Percentiles rank a stretch among this genome's conserved stretches.
These are phyloP conservation scores for Entomortierella parvispora DNA, from an alignment of 192 early-diverging fungal species.

Conservation along the genomic window DNA sequence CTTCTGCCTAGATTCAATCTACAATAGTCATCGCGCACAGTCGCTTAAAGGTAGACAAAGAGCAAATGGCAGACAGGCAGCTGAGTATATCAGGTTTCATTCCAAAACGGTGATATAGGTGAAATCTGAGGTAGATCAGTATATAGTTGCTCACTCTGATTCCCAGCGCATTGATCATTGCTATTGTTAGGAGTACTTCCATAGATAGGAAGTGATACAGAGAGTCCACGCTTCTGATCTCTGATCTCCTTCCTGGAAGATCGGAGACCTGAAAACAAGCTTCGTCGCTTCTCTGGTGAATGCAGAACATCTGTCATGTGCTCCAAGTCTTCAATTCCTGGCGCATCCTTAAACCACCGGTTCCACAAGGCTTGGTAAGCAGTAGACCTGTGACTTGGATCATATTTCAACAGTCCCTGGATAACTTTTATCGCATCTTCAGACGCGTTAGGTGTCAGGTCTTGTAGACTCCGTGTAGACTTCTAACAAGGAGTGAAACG, in stretches of 20 bases:
- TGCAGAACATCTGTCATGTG: constrained; percentile 33
- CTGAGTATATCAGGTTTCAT: constrained; percentile 13
- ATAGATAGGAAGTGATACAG: constrained; percentile 1
- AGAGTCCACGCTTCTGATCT: constrained; percentile 21
- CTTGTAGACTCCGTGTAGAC: constrained; percentile 58
- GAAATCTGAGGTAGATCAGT: constrained; percentile 34
- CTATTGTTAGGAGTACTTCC: neutral
- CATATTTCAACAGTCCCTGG: constrained; percentile 78
- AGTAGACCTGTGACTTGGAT: constrained; percentile 79
- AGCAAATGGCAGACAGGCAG: no score
- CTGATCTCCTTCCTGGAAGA: constrained; percentile 21
- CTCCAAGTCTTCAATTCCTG: constrained; percentile 24
- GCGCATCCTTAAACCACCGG: constrained; percentile 63
- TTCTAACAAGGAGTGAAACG: constrained; percentile 36
- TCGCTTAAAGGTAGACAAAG: no score
- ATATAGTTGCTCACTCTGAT: neutral
- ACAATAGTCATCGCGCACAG: no score
- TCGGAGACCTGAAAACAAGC: constrained; percentile 25
- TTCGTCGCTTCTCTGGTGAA: constrained; percentile 31
- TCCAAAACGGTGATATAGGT: constrained; percentile 43
- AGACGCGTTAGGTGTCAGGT: constrained; percentile 70
- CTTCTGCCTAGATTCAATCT: no score
- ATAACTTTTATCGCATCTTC: constrained; percentile 69
- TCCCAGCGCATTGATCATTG: neutral
- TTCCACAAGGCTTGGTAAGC: constrained; percentile 76